These are phyloP conservation scores for Colletotrichum filicis DNA, from an alignment of 2,329 filamentous ascomycete genomes.

Conservation along the genomic window DNA sequence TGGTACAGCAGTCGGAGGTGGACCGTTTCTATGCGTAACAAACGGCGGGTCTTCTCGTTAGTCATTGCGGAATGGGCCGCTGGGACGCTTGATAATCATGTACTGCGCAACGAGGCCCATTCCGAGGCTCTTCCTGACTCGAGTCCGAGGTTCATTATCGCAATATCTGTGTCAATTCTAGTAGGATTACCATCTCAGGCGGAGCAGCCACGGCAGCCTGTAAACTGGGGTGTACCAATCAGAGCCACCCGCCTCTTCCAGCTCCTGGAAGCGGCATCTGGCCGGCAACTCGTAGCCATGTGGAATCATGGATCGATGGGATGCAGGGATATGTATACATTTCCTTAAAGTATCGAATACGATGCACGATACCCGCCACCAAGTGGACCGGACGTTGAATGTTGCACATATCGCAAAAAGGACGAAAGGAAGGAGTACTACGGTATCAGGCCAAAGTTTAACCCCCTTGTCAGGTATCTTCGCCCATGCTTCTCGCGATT, in stretches of 20 bases:
- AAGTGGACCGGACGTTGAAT: constrained; percentile 24
- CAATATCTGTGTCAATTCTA: constrained; percentile 1
- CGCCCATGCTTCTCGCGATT: too few species aligned
- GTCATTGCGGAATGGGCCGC: constrained; percentile 7
- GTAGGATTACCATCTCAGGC: constrained; percentile 3
- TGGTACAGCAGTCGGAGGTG: not conserved
- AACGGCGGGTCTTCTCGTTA: constrained; percentile 21
- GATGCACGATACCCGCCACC: constrained; percentile 31
- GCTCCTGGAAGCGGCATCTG: not conserved
- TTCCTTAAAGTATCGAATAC: constrained; percentile 12
- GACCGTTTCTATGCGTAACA: constrained; percentile 25
- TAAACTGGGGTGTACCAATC: constrained; percentile 1
- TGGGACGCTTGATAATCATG: not conserved
- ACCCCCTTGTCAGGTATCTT: too few species aligned
- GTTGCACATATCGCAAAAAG: constrained; percentile 7
- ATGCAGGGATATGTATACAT: constrained; percentile 3
- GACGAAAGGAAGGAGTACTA: not conserved
- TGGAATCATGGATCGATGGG: constrained; percentile 23
- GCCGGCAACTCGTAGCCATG: constrained; percentile 30
- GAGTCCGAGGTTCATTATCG: constrained; percentile 11
- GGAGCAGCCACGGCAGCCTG: constrained; percentile 11
- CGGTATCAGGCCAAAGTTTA: too few species aligned
- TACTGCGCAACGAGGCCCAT: not conserved
- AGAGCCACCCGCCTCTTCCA: not conserved
- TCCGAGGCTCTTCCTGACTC: constrained; percentile 19